Percentiles rank a stretch among this genome's conserved stretches.
Evolutionary conservation across 306 rosid genomes (phyloP).

Genomic region (Cicer cuneatum): DNA sequence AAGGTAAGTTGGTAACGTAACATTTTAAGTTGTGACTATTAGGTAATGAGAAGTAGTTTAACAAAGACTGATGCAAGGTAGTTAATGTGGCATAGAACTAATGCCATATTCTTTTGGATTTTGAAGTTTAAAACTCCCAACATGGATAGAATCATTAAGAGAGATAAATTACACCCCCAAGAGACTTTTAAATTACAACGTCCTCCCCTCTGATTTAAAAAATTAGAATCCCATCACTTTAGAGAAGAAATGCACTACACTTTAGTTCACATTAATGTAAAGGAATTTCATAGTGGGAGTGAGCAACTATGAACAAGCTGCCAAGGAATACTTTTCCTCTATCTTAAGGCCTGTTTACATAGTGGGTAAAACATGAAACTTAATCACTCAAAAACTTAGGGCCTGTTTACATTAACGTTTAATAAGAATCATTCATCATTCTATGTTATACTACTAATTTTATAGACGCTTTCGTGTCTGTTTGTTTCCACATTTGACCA

Average conservation of each 20-base stretch:
- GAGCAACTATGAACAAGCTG: background rate
- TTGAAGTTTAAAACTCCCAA: constrained; percentile 2
- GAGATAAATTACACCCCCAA: background rate
- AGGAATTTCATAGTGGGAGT: background rate
- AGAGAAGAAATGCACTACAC: constrained; percentile 3
- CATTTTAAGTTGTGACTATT: constrained; percentile 7
- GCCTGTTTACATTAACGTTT: too few relatives aligned
- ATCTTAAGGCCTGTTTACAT: too few relatives aligned
- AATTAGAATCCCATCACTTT: too few relatives aligned
- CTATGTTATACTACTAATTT: too few relatives aligned
- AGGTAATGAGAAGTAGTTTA: background rate
- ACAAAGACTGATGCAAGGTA: background rate
- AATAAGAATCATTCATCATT: too few relatives aligned
- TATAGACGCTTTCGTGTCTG: too few relatives aligned
- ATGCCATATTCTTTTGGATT: background rate
- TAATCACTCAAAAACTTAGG: constrained; percentile 9
- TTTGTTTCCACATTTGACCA: too few relatives aligned
- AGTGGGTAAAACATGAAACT: background rate
- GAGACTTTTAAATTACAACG: background rate
- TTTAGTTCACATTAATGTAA: background rate
- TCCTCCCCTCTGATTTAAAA: background rate
- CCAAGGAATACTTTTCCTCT: background rate
- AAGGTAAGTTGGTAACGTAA: background rate
- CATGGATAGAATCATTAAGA: background rate
- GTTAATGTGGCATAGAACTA: constrained; percentile 4